Evolutionary conservation across 2,329 filamentous ascomycete species (phyloP), one percentile per base, ranked within the genome.

Genomic region (Setomelanomma holmii): DNA sequence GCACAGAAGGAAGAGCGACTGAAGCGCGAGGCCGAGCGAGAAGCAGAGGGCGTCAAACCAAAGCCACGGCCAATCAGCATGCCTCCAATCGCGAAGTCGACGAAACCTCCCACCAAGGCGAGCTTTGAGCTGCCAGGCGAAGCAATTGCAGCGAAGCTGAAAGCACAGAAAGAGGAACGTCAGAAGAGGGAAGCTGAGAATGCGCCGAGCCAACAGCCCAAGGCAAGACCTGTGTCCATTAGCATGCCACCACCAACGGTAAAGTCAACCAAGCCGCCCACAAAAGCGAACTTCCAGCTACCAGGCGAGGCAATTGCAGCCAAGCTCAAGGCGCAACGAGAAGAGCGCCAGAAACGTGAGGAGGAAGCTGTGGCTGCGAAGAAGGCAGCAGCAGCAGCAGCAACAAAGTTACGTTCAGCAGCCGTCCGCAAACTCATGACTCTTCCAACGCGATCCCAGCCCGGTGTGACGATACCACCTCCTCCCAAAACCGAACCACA

Each of bases 51-150:
- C 23, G 34, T 36, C 11, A 36, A 36, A n/a, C 34, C 34, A n/a
- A 69, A 65, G 49, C 54, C 56, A 49, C 76, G 75, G 63, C 82
- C 75, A 24, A 75, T 79, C 63, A 79, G 75, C 60, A 76, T 77
- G 71, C 76, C 78, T 7, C 76, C 76, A 30, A 75, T 75, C n/a
- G 64, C 75, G 5, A 84, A 80, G 58, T 83, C 81, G 1, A 73
- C 67, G 16, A 84, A 83, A 57, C 71, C 80, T 3, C 76, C 78
- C 0, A 84, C 82, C 0, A 76, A 73, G 38, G 71, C 81, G 8
- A 80, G 71, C 16, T 85, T 85, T 61, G 73, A 79, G 44, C 73
- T 85, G 0, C 81, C 82, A 1, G 81, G 82, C 12, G 82, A 84
- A 57, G 81, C 76, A 12, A 72, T 83, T 8, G 80, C 71, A 3